Conservation (phyloP, 129 eudicot genomes). For the Lactuca saligna region DNA sequence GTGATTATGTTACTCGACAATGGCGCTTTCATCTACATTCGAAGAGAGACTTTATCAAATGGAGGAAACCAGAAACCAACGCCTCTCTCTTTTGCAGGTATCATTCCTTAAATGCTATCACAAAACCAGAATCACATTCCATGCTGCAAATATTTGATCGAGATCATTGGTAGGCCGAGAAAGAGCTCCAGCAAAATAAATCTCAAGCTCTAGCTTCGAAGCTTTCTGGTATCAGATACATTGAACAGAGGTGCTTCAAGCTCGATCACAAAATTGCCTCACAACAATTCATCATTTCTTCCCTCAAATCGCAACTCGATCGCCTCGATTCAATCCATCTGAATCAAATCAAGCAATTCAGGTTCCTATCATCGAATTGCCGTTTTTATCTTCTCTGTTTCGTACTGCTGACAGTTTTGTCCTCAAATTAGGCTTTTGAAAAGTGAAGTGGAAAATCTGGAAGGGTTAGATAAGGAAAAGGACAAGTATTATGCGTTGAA, state of each 20-base stretch:
- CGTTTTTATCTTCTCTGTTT: neutral
- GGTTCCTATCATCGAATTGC: slow-evolving; percentile 28
- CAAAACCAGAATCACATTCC: neutral
- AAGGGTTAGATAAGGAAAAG: slow-evolving; percentile 48
- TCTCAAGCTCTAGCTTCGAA: slow-evolving; percentile 52
- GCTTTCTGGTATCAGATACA: slow-evolving; percentile 36
- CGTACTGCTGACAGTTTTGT: slow-evolving; percentile 7
- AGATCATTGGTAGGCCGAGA: slow-evolving; percentile 43
- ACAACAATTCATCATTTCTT: slow-evolving; percentile 43
- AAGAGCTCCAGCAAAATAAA: slow-evolving; percentile 44
- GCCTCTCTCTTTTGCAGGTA: slow-evolving; percentile 59
- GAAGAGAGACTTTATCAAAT: slow-evolving; percentile 50
- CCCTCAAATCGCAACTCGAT: slow-evolving; percentile 50
- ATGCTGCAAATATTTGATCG: neutral
- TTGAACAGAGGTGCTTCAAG: slow-evolving; percentile 51
- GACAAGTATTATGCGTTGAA: slow-evolving; percentile 31
- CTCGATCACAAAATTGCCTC: slow-evolving; percentile 50
- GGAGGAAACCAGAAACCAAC: slow-evolving; percentile 52
- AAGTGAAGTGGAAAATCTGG: slow-evolving; percentile 45
- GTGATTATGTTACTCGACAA: slow-evolving; percentile 33
- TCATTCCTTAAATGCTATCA: neutral
- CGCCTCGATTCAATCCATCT: slow-evolving; percentile 29
- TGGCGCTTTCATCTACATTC: slow-evolving; percentile 64
- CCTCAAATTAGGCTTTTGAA: slow-evolving; percentile 49
- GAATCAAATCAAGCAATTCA: slow-evolving; percentile 36